Conservation (phyloP, 139 green algal species). For the Chlorella sp. region DNA sequence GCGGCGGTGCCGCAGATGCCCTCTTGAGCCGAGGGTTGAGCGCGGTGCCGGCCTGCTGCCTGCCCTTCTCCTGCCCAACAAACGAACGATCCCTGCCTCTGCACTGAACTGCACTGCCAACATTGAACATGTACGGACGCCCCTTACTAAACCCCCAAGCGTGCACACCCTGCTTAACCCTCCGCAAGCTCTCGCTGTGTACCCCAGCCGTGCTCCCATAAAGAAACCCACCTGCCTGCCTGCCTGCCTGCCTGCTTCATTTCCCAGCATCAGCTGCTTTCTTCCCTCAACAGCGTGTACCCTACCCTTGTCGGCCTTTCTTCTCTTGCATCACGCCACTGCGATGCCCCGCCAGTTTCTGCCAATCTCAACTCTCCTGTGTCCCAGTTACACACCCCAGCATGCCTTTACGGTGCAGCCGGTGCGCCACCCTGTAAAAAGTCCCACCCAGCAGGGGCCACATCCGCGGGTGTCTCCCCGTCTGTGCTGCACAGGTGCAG, state of each 20-base stretch:
- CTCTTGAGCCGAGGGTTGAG: neutral
- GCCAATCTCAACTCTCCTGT: too few relatives aligned
- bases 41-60: too few relatives aligned
- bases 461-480: conserved; percentile 3
- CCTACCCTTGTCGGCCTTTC: neutral
- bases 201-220: neutral
- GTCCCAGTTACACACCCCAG: neutral
- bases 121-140: neutral
- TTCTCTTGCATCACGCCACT: neutral
- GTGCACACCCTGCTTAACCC: neutral
- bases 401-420: neutral
- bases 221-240: too few relatives aligned
- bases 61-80: neutral
- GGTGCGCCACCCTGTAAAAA: neutral
- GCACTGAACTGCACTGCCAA: neutral
- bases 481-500: neutral
- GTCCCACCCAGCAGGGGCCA: conserved; percentile 14
- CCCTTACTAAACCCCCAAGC: neutral
- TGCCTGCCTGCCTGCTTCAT: neutral
- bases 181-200: neutral
- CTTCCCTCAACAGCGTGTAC: neutral
- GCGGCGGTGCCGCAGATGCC: conserved; percentile 6
- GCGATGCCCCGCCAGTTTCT: too few relatives aligned
- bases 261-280: neutral
- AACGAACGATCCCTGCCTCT: neutral